These are phyloP conservation scores for Cornus kousa DNA, from an alignment of 148 eudicot genomes.

Conservation along the genomic window DNA sequence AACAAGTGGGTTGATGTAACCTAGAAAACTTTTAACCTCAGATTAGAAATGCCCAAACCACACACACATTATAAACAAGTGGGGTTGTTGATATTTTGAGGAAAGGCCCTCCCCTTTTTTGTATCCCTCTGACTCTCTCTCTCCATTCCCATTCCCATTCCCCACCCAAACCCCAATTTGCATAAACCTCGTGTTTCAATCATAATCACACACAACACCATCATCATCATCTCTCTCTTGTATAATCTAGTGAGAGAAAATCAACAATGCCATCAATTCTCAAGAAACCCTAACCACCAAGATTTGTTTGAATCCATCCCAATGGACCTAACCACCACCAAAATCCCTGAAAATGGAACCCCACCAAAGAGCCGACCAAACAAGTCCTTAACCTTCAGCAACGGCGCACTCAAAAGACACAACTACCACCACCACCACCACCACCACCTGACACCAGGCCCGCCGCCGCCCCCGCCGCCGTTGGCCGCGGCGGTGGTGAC, in stretches of 20 bases:
- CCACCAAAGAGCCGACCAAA: constrained; percentile 34
- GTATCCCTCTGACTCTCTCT: too few relatives aligned
- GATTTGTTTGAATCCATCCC: not conserved
- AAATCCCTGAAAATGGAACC: constrained; percentile 37
- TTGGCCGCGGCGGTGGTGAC: constrained; percentile 18
- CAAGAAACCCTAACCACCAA: not conserved
- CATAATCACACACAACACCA: not conserved
- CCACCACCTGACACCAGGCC: constrained; percentile 5
- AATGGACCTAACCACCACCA: constrained; percentile 23
- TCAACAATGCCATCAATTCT: not conserved
- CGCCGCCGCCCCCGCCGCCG: not conserved
- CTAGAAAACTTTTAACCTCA: not conserved
- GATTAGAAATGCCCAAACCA: not conserved
- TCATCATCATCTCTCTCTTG: not conserved
- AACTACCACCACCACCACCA: not conserved
- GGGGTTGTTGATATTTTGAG: not conserved
- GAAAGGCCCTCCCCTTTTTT: not conserved
- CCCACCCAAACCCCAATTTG: not conserved
- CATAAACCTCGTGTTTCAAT: not conserved
- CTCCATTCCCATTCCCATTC: too few relatives aligned
- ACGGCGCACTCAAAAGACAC: constrained; percentile 22
- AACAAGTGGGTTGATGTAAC: not conserved
- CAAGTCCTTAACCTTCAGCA: constrained; percentile 23
- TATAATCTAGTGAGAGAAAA: not conserved
- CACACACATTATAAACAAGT: not conserved